Base-by-base conservation (phyloP, 495 filamentous ascomycete species). In the Penicillium waksmanii region DNA sequence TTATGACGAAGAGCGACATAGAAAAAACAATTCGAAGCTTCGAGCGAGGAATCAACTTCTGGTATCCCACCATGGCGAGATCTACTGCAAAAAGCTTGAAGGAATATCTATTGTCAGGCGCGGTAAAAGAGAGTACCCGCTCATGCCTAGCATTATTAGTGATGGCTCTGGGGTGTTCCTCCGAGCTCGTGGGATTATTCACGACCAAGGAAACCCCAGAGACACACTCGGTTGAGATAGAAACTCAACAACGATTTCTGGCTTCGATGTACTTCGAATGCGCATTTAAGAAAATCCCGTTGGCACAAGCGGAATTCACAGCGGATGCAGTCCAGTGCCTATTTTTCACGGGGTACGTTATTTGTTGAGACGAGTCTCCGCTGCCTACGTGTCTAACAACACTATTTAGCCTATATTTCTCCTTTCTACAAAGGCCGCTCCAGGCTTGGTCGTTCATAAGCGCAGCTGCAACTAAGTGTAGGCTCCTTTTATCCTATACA, bases 361-460 rank as follows among this genome's bases (percentile, higher is more conserved):
- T 23, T 9, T 31, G 2, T 31, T 5, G 27, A 2, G 27, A 31
- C 27, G 27, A 31, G 6, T 5, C 5, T 31, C 1, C 8, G 3
- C 8, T 8, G 1, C 23, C 1, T 31, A 31, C 0, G 5, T 4
- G 27, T 7, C 27, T 31, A 31, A 31, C 27, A 31, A 31, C 8
- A 31, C 1, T 7, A 21, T 19, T 1, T 46, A 46, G 62, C 8
- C 33, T 65, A 18, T 65, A 53, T 27, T 65, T 65, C 31, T 48
- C 53, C 7, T 65, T 53, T 33, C 19, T 61, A n/a, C 62, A 65
- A 34, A 19, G 62, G 17, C 62, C 62, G 11, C 48, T 65, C 9
- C 62, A 65, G 52, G 54, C 62, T 3, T 65, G 62, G 62, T 65
- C 62, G 7, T 65, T 57, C 31, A 58, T 65, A 9, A 65, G 43